Evolutionary conservation across 805 yeast genomes (phyloP).

Genomic region (Kuraishia borneana): DNA sequence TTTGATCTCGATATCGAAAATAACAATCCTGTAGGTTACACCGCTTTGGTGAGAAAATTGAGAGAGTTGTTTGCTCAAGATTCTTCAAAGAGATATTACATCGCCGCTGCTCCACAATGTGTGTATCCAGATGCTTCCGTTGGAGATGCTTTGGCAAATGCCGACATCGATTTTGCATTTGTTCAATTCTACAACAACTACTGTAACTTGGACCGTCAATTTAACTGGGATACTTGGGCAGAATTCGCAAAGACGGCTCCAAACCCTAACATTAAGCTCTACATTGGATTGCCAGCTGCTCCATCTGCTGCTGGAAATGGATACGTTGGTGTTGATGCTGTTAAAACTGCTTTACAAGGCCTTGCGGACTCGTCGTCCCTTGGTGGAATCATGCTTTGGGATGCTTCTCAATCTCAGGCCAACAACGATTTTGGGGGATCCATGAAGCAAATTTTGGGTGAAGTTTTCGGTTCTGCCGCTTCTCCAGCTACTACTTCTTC

Average conservation of each 20-base stretch:
- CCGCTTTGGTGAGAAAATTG: slow-evolving; percentile 42
- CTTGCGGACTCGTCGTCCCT: slow-evolving; percentile 29
- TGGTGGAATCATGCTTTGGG: slow-evolving; percentile 82
- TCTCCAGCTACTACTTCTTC: slow-evolving; percentile 5
- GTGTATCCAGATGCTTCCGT: slow-evolving; percentile 65
- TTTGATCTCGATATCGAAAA: slow-evolving; percentile 71
- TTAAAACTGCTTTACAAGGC: slow-evolving; percentile 15
- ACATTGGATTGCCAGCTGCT: slow-evolving; percentile 61
- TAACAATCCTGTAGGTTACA: slow-evolving; percentile 51
- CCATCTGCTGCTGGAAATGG: slow-evolving; percentile 45
- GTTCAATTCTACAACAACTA: slow-evolving; percentile 86
- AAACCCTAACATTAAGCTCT: slow-evolving; percentile 59
- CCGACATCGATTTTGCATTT: slow-evolving; percentile 69
- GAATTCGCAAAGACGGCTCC: slow-evolving; percentile 51
- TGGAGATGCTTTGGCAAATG: slow-evolving; percentile 29
- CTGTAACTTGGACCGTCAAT: slow-evolving; percentile 44
- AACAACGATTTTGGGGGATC: slow-evolving; percentile 24
- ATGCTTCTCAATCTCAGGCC: slow-evolving; percentile 50
- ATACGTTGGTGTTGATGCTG: slow-evolving; percentile 33
- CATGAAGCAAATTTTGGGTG: slow-evolving; percentile 13
- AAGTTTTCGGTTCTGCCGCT: slow-evolving; percentile 5
- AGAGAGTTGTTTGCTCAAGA: slow-evolving; percentile 25
- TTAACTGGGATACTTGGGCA: slow-evolving; percentile 66
- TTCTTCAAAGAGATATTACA: slow-evolving; percentile 46
- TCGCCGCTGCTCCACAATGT: slow-evolving; percentile 92